Percentiles rank a stretch among this genome's conserved stretches.
Conservation (phyloP, 116 monocot genomes). For the Dioscorea cayenensis region DNA sequence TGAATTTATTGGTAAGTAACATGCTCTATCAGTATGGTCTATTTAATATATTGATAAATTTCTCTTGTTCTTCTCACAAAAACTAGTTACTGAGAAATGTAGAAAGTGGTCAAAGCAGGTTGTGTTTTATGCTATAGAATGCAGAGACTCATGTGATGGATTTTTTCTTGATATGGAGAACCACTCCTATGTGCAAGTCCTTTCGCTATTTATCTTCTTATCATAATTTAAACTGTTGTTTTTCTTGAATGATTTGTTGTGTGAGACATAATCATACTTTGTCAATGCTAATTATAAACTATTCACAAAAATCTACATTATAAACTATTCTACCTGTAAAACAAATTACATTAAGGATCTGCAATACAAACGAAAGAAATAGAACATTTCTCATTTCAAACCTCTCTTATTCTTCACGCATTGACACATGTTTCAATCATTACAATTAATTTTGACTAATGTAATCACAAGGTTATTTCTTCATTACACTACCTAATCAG, state of each 20-base stretch:
- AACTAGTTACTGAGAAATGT: slow-evolving; percentile 62
- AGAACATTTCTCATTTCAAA: too few species aligned
- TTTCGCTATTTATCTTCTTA: neutral
- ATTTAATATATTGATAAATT: neutral
- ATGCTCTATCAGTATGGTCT: neutral
- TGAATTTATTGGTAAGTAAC: neutral
- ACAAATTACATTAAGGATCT: neutral
- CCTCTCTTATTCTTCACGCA: too few species aligned
- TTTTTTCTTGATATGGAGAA: slow-evolving; percentile 89
- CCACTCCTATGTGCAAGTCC: slow-evolving; percentile 61
- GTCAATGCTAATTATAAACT: neutral
- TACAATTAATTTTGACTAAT: too few species aligned
- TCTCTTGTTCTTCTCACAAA: slow-evolving; percentile 24
- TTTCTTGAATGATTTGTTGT: neutral
- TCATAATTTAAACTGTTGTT: neutral
- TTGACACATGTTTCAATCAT: too few species aligned
- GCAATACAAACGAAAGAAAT: neutral
- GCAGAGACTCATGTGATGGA: slow-evolving; percentile 81
- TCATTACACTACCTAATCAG: too few species aligned
- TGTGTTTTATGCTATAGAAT: slow-evolving; percentile 80
- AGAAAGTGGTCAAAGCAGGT: slow-evolving; percentile 59
- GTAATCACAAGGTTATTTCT: too few species aligned
- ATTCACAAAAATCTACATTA: neutral
- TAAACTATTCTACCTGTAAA: neutral
- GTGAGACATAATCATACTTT: neutral